Evolutionary conservation across 2,329 filamentous ascomycete genomes (phyloP).

Genomic region (Aurifilum marmelostoma): DNA sequence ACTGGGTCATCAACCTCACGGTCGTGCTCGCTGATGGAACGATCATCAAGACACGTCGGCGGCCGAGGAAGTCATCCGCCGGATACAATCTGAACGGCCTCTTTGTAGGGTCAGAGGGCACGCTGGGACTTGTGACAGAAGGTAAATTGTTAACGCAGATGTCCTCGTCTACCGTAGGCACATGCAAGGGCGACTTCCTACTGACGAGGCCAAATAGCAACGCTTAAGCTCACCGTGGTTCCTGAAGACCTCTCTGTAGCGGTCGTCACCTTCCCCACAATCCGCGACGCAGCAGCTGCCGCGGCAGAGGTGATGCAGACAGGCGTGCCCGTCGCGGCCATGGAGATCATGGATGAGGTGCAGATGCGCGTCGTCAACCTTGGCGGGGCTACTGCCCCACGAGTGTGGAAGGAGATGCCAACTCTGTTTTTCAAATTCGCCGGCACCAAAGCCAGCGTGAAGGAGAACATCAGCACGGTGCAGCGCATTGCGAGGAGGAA

Average conservation of each 20-base stretch:
- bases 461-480: conserved; percentile 74
- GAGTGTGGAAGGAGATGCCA: conserved; percentile 73
- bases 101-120: conserved; percentile 83
- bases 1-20: conserved; percentile 77
- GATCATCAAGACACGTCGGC: conserved; percentile 75
- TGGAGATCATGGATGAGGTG: conserved; percentile 87
- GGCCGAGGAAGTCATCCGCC: conserved; percentile 80
- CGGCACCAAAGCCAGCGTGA: conserved; percentile 76
- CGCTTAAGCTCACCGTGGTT: conserved; percentile 76
- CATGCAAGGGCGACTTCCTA: too few relatives aligned
- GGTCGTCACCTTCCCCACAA: conserved; percentile 77
- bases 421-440: conserved; percentile 88
- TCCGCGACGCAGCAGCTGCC: conserved; percentile 74
- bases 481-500: conserved; percentile 68
- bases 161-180: too few relatives aligned
- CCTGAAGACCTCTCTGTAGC: conserved; percentile 78
- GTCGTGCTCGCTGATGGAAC: conserved; percentile 79
- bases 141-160: conserved; percentile 37
- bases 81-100: conserved; percentile 82
- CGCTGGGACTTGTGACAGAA: conserved; percentile 79
- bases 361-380: conserved; percentile 84
- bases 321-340: conserved; percentile 72
- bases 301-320: conserved; percentile 77
- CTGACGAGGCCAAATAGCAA: conserved; percentile 50
- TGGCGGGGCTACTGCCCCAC: conserved; percentile 68